Evolutionary conservation across 305 asterid genomes (phyloP).

Genomic region (Fraxinus albicans): DNA sequence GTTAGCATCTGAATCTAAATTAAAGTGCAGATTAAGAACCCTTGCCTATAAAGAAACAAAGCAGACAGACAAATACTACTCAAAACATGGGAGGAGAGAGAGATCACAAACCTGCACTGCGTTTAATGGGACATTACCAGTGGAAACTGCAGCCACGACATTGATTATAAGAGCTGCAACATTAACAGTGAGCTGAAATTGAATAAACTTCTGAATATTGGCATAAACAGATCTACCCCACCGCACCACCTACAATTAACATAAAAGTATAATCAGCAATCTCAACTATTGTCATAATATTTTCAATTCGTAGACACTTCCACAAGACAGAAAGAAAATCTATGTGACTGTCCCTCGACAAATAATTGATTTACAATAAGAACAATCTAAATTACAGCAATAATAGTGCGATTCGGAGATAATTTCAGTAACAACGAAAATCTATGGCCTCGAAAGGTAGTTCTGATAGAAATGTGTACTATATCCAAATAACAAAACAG

Average conservation of each 20-base stretch:
- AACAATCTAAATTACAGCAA: background rate
- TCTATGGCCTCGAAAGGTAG: background rate
- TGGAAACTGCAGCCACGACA: conserved; percentile 2
- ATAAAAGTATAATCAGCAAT: background rate
- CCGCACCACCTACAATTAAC: conserved; percentile 12
- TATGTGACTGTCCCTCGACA: background rate
- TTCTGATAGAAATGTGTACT: background rate
- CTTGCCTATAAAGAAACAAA: background rate
- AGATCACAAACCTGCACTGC: conserved; percentile 10
- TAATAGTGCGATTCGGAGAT: background rate
- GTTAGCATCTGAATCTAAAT: background rate
- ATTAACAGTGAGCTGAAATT: conserved; percentile 22
- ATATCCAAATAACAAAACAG: background rate
- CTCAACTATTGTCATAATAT: background rate
- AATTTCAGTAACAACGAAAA: background rate
- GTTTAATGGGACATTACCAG: conserved; percentile 10
- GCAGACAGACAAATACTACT: background rate
- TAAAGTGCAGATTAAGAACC: background rate
- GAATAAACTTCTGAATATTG: conserved; percentile 18
- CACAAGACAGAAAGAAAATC: background rate
- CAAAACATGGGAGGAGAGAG: background rate
- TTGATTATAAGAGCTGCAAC: conserved; percentile 14
- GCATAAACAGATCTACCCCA: conserved; percentile 18
- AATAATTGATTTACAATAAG: background rate
- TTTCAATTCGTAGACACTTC: background rate